Conservation (phyloP, 371 early-diverging fungal species). For the Mucor racemosus region DNA sequence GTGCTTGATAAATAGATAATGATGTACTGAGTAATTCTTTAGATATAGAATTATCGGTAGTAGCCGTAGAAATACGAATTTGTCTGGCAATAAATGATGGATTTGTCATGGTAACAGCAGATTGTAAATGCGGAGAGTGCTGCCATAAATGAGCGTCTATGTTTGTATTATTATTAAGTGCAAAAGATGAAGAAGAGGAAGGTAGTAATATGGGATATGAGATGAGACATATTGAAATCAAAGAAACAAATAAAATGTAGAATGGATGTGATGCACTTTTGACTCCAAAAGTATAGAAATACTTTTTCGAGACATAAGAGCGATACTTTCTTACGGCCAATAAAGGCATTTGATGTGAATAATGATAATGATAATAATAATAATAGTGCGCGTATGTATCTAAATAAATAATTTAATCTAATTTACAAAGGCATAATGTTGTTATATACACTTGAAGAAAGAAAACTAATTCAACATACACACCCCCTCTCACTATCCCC, state of each 20-base stretch:
- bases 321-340: constrained; percentile 20
- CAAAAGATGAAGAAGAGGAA: constrained; percentile 2
- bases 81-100: constrained; percentile 37
- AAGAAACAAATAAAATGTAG: constrained; percentile 51
- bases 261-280: constrained; percentile 61
- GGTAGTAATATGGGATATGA: constrained; percentile 45
- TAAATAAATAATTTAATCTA: background rate
- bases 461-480: background rate
- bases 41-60: background rate
- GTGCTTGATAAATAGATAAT: background rate
- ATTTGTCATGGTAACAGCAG: constrained; percentile 13
- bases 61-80: constrained; percentile 25
- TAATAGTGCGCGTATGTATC: background rate
- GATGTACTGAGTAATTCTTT: background rate
- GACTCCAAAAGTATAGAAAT: constrained; percentile 68
- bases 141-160: constrained; percentile 42
- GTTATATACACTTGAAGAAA: background rate
- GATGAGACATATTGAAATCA: constrained; percentile 54
- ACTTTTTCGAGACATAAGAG: constrained; percentile 23
- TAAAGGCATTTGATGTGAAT: constrained; percentile 31
- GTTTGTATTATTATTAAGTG: background rate
- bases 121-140: constrained; percentile 28
- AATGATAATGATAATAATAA: background rate
- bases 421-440: background rate
- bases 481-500: too few species aligned